phyloP scores from a whole-genome alignment of 768 basidiomycete genomes.

The Lactarius trivialis region DNA sequence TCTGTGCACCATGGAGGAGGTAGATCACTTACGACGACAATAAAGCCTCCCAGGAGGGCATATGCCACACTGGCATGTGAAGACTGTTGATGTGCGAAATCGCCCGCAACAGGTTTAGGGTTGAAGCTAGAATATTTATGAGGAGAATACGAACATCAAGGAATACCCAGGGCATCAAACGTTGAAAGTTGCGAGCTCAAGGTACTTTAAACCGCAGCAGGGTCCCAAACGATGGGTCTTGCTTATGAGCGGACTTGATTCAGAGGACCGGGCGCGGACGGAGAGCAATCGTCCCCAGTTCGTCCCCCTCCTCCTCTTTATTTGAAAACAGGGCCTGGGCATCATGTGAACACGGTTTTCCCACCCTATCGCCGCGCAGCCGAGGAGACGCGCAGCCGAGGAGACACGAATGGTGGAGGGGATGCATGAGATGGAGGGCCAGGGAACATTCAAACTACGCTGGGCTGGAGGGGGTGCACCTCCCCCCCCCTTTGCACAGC shows the following conservation, averaged over 20 bases:
- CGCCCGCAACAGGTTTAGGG: conserved; percentile 23
- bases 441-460: neutral
- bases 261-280: neutral
- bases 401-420: neutral
- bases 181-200: neutral
- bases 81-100: conserved; percentile 35
- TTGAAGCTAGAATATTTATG: neutral
- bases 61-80: conserved; percentile 52
- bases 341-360: neutral
- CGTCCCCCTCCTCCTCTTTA: neutral
- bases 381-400: neutral
- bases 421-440: neutral
- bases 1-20: neutral
- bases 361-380: neutral
- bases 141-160: conserved; percentile 20
- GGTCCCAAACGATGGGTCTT: neutral
- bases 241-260: neutral
- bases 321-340: neutral
- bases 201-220: neutral
- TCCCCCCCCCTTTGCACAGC: neutral
- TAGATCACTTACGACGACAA: conserved; percentile 35
- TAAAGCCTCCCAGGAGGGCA: conserved; percentile 54
- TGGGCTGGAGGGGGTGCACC: neutral
- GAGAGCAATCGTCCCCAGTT: neutral
- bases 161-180: conserved; percentile 16